These are phyloP conservation scores for Pilasporangium apinafurcum DNA, from an alignment of 352 stramenopile genomes.

Conservation along the genomic window DNA sequence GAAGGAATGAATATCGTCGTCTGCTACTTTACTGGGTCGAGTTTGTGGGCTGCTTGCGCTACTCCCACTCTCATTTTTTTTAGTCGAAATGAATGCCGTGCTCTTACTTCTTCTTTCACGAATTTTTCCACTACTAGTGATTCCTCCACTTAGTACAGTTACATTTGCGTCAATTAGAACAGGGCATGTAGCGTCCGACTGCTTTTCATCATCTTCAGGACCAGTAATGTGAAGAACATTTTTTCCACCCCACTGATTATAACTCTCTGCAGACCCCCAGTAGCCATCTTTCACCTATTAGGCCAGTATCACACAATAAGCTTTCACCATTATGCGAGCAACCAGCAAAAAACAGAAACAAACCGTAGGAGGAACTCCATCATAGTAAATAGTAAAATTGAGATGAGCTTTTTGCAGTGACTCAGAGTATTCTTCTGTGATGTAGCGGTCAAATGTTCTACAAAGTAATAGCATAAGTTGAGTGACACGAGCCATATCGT, in stretches of 20 bases:
- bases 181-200: too few species aligned
- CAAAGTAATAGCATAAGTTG: background rate
- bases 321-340: background rate
- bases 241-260: constrained; percentile 47
- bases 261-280: constrained; percentile 57
- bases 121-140: constrained; percentile 7
- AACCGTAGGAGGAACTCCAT: constrained; percentile 19
- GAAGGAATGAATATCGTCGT: constrained; percentile 34
- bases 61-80: constrained; percentile 15
- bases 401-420: constrained; percentile 49
- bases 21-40: constrained; percentile 3
- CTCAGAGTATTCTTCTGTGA: constrained; percentile 55
- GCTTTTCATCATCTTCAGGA: constrained; percentile 13
- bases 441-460: constrained; percentile 65
- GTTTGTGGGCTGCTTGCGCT: constrained; percentile 4
- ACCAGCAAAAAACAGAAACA: background rate
- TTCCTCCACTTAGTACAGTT: background rate
- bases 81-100: constrained; percentile 41
- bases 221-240: constrained; percentile 41
- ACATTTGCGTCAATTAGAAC: too few species aligned
- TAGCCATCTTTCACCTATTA: constrained; percentile 38
- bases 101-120: constrained; percentile 67
- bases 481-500: background rate
- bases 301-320: background rate
- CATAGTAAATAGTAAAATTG: constrained; percentile 55